A percentile compares a stretch with the other conserved stretches of the same genome.
Evolutionary conservation across 1,139 yeast genomes (phyloP).

Genomic region (Scheffersomyces segobiensis): DNA sequence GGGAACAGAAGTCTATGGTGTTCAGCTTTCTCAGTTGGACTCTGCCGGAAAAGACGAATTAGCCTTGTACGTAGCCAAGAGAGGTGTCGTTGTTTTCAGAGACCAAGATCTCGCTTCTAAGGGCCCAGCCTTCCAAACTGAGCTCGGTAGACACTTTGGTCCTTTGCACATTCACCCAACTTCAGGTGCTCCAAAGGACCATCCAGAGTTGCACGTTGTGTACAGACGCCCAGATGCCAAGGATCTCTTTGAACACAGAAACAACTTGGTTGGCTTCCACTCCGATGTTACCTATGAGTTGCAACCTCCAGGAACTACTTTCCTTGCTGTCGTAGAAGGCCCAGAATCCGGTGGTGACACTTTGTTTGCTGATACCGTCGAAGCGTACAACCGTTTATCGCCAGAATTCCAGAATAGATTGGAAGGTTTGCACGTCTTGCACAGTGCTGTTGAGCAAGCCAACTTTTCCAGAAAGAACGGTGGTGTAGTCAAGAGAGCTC

Average conservation of each 20-base stretch:
- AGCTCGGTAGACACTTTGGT: constrained; percentile 66
- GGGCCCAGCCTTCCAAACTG: constrained; percentile 53
- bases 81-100: constrained; percentile 69
- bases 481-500: constrained; percentile 62
- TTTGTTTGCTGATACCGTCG: constrained; percentile 62
- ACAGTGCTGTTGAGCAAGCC: constrained; percentile 73
- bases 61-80: constrained; percentile 59
- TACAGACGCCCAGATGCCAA: constrained; percentile 49
- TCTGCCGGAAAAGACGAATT: constrained; percentile 59
- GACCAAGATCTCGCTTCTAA: constrained; percentile 60
- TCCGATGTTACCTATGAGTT: constrained; percentile 70
- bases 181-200: constrained; percentile 60
- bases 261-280: constrained; percentile 53
- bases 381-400: constrained; percentile 68
- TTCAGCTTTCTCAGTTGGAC: constrained; percentile 54
- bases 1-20: constrained; percentile 62
- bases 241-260: constrained; percentile 34
- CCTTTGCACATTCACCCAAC: constrained; percentile 72
- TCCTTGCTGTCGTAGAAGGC: constrained; percentile 59
- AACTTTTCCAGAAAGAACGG: constrained; percentile 52
- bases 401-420: constrained; percentile 58
- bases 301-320: constrained; percentile 70
- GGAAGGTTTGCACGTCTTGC: constrained; percentile 59
- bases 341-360: constrained; percentile 77
- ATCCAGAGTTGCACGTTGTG: constrained; percentile 61